Base-by-base conservation (phyloP, 2,329 filamentous ascomycete genomes). In the Macroventuria anomochaeta region DNA sequence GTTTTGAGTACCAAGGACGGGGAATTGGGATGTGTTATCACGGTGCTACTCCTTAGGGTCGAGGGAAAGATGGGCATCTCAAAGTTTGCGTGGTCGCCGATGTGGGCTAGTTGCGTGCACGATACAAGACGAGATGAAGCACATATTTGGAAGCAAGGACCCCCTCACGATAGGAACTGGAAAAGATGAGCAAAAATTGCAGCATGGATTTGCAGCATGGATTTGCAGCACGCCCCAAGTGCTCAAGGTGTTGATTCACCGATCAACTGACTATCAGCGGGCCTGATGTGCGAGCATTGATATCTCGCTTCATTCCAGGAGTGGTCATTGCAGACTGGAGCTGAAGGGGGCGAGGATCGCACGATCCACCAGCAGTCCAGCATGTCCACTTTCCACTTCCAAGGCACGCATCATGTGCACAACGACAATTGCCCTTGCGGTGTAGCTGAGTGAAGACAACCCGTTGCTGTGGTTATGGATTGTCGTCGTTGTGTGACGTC, bases 401-500 rank as follows among this genome's bases (percentile, higher is more conserved):
- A 21, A 17, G 40, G 39, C 46, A 21, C 40, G 12, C 36, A 26
- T 37, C 28, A 44, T 18, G 34, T 46, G 28, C 32, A 32, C 32
- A 23, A 34, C 44, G 38, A 44, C 32, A 34, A 48, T 41, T 26
- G 43, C 37, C 21, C 23, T 53, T 5, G 31, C 31, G 49, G 49
- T 33, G 55, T 59, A 52, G 59, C 42, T 61, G 49, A 34, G 33
- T 7, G 43, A 39, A 46, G 32, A 46, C 36, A 25, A 17, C 36
- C 40, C 12, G 44, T 51, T 55, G 52, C 46, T 38, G 46, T 51
- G 48, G 40, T 32, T 39, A 46, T 58, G 55, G 53, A 51, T 32
- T 38, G 37, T 52, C 20, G 39, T 52, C 28, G 52, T 36, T 56
- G 58, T 61, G 56, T 29, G 26, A 62, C 53, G 48, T 43, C 46